Evolutionary conservation across 257 asterid species (phyloP).

Genomic region (Fraxinus americana): DNA sequence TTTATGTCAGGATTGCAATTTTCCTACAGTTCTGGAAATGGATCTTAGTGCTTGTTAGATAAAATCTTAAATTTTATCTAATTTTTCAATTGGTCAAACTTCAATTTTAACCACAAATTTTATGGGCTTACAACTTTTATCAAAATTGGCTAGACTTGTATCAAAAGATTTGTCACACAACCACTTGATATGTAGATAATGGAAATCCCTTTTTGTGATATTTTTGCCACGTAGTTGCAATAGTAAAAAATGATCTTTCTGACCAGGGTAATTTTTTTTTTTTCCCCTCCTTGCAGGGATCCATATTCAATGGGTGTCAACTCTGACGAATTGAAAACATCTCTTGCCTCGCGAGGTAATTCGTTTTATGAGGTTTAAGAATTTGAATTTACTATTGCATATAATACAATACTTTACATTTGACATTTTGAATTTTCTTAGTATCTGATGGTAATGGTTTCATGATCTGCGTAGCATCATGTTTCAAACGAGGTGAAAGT

Average conservation of each 20-base stretch:
- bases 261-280: background rate
- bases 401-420: background rate
- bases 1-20: background rate
- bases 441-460: background rate
- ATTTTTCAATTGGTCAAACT: too few species aligned
- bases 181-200: background rate
- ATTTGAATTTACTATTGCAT: background rate
- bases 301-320: slow-evolving; percentile 65
- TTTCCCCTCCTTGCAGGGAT: slow-evolving; percentile 54
- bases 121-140: too few species aligned
- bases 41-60: too few species aligned
- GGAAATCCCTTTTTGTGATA: background rate
- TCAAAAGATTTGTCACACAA: too few species aligned
- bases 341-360: slow-evolving; percentile 77
- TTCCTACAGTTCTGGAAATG: background rate
- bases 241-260: background rate
- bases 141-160: too few species aligned
- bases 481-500: background rate
- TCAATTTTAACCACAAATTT: too few species aligned
- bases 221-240: background rate
- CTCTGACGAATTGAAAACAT: slow-evolving; percentile 65
- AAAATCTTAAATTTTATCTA: too few species aligned
- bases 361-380: slow-evolving; percentile 14
- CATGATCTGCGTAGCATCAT: slow-evolving; percentile 1
- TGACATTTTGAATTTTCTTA: background rate